Conservation (phyloP, 805 yeast genomes). For the Debaryomyces hansenii region DNA sequence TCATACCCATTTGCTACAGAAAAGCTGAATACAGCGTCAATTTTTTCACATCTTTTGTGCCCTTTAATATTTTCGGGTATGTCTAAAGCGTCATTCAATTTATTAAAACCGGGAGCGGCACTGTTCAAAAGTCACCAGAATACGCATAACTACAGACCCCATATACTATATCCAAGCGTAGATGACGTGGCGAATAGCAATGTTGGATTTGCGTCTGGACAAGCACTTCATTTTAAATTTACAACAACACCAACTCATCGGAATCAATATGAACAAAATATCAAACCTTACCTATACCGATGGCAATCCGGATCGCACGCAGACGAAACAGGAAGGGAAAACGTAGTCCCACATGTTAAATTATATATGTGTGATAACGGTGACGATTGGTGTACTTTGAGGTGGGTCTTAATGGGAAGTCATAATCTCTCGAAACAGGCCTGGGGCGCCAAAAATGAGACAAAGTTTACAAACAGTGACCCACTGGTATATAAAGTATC, state of each 20-base stretch:
- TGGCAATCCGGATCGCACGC: constrained; percentile 35
- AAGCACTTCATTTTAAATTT: constrained; percentile 49
- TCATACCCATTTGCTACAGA: constrained; percentile 41
- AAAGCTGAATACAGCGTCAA: constrained; percentile 31
- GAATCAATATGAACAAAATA: constrained; percentile 40
- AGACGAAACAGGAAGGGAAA: constrained; percentile 29
- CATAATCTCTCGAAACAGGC: constrained; percentile 77
- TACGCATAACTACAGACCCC: constrained; percentile 28
- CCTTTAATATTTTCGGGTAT: constrained; percentile 41
- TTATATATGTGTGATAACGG: constrained; percentile 57
- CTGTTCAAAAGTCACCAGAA: constrained; percentile 20
- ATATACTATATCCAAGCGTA: constrained; percentile 46
- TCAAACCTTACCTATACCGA: constrained; percentile 43
- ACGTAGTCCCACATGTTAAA: constrained; percentile 66
- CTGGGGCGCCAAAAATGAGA: constrained; percentile 57
- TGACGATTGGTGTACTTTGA: constrained; percentile 48
- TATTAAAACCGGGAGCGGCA: constrained; percentile 26
- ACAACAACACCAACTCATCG: constrained; percentile 17
- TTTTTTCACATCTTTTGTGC: constrained; percentile 48
- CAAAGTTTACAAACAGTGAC: constrained; percentile 9
- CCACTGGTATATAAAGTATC: constrained; percentile 25
- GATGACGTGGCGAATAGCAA: constrained; percentile 37
- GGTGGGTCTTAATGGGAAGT: constrained; percentile 74
- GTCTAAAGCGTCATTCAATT: constrained; percentile 14
- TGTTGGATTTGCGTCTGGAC: constrained; percentile 50